These are phyloP conservation scores for Fusarium xylarioides DNA, from an alignment of 2,329 filamentous ascomycete species.

Conservation along the genomic window DNA sequence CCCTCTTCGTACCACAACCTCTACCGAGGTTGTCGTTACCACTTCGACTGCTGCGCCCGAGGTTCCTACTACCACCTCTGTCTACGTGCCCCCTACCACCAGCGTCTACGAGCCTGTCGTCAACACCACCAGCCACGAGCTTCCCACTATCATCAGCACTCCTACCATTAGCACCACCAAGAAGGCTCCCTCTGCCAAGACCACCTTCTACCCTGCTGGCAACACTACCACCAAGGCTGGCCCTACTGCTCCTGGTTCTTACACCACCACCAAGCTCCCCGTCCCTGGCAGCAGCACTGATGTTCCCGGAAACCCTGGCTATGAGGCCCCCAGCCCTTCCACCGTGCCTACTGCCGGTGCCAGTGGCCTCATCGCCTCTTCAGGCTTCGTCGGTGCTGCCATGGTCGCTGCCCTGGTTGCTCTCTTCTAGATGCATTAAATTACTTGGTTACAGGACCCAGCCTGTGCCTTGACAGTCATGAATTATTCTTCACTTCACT, in stretches of 20 bases:
- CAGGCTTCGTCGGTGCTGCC: conserved; percentile 52
- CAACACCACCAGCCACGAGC: conserved; percentile 40
- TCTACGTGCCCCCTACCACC: conserved; percentile 39
- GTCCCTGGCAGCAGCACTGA: conserved; percentile 32
- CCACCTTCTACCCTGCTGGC: conserved; percentile 39
- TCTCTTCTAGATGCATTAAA: conserved; percentile 43
- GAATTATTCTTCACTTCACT: conserved; percentile 23
- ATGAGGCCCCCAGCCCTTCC: conserved; percentile 25
- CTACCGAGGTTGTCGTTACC: conserved; percentile 33
- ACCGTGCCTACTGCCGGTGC: conserved; percentile 45
- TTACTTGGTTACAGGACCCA: conserved; percentile 4
- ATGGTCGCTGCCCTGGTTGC: conserved; percentile 53
- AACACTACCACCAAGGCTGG: conserved; percentile 40
- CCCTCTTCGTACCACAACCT: conserved; percentile 37
- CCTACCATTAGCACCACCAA: conserved; percentile 35
- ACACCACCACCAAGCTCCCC: conserved; percentile 29
- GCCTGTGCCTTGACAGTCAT: neutral
- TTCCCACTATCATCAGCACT: conserved; percentile 40
- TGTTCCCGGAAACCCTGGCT: conserved; percentile 14
- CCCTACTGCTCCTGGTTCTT: conserved; percentile 36
- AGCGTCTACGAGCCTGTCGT: conserved; percentile 32
- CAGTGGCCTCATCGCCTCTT: conserved; percentile 50
- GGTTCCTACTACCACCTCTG: conserved; percentile 26
- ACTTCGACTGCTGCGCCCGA: conserved; percentile 38
- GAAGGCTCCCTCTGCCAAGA: conserved; percentile 35